phyloP scores from a whole-genome alignment of 805 yeast species.

The Lipomyces sp. region DNA sequence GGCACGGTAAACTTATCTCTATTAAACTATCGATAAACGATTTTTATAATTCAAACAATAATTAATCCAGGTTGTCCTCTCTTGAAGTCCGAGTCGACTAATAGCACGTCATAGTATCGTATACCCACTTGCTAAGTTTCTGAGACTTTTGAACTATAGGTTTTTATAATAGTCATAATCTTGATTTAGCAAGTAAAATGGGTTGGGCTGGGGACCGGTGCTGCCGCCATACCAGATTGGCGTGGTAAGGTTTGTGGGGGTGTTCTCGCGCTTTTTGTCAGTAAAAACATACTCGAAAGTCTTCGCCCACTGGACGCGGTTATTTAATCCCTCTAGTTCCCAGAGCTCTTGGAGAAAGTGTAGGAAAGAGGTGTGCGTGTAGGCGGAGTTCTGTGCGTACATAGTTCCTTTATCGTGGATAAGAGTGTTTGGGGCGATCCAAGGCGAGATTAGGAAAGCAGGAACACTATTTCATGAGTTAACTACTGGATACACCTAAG shows the following conservation, averaged over 20 bases:
- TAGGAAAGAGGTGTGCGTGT: constrained; percentile 11
- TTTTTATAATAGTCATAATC: neutral
- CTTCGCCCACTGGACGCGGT: constrained; percentile 17
- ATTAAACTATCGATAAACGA: too few species aligned
- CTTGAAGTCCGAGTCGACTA: too few species aligned
- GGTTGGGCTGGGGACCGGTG: constrained; percentile 3
- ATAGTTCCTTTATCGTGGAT: constrained; percentile 11
- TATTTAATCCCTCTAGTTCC: constrained; percentile 15
- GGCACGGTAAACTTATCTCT: too few species aligned
- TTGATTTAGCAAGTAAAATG: neutral
- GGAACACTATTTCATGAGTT: constrained; percentile 6
- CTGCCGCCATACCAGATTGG: constrained; percentile 12
- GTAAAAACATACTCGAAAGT: constrained; percentile 12
- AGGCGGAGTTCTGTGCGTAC: constrained; percentile 10
- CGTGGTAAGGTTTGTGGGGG: constrained; percentile 7
- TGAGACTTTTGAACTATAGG: too few species aligned
- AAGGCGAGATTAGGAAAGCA: constrained; percentile 12
- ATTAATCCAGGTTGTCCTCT: too few species aligned
- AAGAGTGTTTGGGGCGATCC: constrained; percentile 7
- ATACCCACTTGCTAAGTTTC: too few species aligned
- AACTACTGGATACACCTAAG: neutral
- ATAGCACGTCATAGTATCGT: too few species aligned
- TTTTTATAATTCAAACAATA: too few species aligned
- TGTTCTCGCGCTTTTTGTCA: neutral
- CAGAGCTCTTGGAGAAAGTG: constrained; percentile 14